Conservation (phyloP, 768 basidiomycete species). For the Mycena epipterygia region DNA sequence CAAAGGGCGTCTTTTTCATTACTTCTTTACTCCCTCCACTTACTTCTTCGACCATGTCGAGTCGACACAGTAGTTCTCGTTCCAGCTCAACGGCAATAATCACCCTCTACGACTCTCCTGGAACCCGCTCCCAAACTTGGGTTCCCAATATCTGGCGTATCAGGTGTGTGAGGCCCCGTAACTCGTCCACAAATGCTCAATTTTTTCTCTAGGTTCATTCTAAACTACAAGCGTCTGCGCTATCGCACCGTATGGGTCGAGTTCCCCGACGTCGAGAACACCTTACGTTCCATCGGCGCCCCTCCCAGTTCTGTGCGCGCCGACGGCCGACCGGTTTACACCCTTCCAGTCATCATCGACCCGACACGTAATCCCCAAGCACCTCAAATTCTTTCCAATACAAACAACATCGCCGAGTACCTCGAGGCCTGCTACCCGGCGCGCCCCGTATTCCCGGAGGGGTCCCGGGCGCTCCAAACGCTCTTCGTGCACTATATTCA, state of each 20-base stretch:
- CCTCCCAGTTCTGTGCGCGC: constrained; percentile 65
- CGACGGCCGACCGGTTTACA: constrained; percentile 74
- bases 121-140: constrained; percentile 75
- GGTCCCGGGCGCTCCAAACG: constrained; percentile 75
- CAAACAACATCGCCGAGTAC: constrained; percentile 77
- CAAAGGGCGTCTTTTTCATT: no score
- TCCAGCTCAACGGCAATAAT: constrained; percentile 50
- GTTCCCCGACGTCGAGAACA: constrained; percentile 75
- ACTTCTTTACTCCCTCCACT: neutral
- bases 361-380: constrained; percentile 58
- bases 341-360: no score
- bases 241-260: constrained; percentile 82
- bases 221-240: constrained; percentile 82
- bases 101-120: constrained; percentile 76
- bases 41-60: constrained; percentile 8
- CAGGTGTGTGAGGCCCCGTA: constrained; percentile 54
- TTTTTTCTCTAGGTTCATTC: constrained; percentile 14
- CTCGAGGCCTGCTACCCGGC: constrained; percentile 78
- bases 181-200: neutral
- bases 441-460: constrained; percentile 78
- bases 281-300: constrained; percentile 69
- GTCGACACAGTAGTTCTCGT: neutral
- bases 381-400: constrained; percentile 70
- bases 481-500: constrained; percentile 81
- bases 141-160: constrained; percentile 77